phyloP scores from a whole-genome alignment of 2,329 filamentous ascomycete genomes.

The Claviceps humidiphila region DNA sequence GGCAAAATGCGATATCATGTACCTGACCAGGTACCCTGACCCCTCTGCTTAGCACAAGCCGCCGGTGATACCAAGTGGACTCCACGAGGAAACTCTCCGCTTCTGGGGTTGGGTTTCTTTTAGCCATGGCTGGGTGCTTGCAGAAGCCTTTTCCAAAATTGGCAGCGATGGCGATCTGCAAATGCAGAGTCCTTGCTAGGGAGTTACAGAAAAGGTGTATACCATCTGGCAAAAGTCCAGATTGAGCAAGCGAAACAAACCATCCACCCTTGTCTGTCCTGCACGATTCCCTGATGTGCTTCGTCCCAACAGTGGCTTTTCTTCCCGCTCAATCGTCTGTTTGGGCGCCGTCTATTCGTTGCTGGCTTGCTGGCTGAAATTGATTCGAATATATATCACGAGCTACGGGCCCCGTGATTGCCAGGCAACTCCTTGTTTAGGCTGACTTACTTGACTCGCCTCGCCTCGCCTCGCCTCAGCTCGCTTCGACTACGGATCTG shows the following conservation, averaged over 20 bases:
- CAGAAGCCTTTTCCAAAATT: neutral
- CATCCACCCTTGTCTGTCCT: neutral
- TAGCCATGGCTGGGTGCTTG: neutral
- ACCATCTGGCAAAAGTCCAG: neutral
- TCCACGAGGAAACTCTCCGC: constrained; percentile 1
- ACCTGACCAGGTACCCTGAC: neutral
- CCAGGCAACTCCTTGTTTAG: neutral
- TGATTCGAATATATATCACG: constrained; percentile 3
- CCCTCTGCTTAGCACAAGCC: neutral
- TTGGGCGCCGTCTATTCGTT: neutral
- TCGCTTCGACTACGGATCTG: neutral
- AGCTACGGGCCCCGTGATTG: neutral
- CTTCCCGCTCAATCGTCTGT: neutral
- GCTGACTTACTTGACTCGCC: neutral
- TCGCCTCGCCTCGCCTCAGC: neutral
- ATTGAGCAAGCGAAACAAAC: neutral
- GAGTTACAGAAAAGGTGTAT: neutral
- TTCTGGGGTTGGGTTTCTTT: neutral
- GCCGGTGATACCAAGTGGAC: constrained; percentile 1
- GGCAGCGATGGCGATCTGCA: neutral
- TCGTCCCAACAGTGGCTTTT: neutral
- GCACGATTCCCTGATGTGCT: neutral
- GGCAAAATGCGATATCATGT: neutral
- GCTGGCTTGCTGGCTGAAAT: constrained; percentile 1
- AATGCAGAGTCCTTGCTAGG: neutral